A percentile compares a stretch with the other conserved stretches of the same genome.
Conservation (phyloP, 1,139 yeast species). For the Diutina rugosa region DNA sequence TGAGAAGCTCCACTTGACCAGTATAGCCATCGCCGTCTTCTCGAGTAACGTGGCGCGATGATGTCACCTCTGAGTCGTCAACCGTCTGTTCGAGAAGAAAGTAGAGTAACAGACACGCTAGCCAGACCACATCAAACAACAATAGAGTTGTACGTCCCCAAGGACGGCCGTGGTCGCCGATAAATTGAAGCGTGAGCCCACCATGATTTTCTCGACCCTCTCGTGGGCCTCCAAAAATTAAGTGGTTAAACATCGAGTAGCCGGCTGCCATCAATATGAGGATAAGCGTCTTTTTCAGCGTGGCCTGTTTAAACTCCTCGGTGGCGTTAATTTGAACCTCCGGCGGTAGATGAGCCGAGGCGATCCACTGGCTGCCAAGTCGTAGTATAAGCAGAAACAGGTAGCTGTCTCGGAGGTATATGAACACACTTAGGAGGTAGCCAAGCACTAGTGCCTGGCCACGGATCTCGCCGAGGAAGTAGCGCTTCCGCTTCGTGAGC, state of each 20-base stretch:
- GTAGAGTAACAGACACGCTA: slow-evolving; percentile 16
- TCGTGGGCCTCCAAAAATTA: slow-evolving; percentile 4
- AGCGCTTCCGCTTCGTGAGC: slow-evolving; percentile 26
- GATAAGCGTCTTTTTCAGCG: background rate
- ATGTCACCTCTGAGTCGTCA: slow-evolving; percentile 16
- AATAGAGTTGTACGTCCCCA: slow-evolving; percentile 13
- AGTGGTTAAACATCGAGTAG: background rate
- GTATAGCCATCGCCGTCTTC: background rate
- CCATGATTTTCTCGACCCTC: slow-evolving; percentile 10
- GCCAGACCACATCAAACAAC: slow-evolving; percentile 14
- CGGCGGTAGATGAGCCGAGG: background rate
- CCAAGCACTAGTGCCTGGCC: slow-evolving; percentile 18
- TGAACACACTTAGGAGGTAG: slow-evolving; percentile 15
- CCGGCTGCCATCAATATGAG: background rate
- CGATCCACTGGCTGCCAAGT: slow-evolving; percentile 14
- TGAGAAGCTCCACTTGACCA: background rate
- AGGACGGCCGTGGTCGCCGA: slow-evolving; percentile 25
- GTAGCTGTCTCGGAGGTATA: slow-evolving; percentile 26
- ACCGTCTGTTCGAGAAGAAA: slow-evolving; percentile 21
- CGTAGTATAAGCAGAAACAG: slow-evolving; percentile 15
- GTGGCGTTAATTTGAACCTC: background rate
- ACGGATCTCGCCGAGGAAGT: slow-evolving; percentile 22
- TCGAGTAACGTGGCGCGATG: background rate
- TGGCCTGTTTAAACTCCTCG: background rate
- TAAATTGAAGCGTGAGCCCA: slow-evolving; percentile 24